These are phyloP conservation scores for Paraglomus occultum DNA, from an alignment of 192 early-diverging fungal species.

Conservation along the genomic window DNA sequence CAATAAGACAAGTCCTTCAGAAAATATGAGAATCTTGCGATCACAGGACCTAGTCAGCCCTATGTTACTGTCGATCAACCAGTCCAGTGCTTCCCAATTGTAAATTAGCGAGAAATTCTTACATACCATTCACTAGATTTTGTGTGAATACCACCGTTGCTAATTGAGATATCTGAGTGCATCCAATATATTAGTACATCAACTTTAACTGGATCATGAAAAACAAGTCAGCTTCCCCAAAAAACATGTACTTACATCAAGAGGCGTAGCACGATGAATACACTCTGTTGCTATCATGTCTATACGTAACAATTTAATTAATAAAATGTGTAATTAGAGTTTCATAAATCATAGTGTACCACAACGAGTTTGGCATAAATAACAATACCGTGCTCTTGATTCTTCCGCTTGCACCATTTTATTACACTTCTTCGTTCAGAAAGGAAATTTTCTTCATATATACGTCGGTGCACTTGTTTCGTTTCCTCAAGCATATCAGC, in stretches of 20 bases:
- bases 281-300: conserved; percentile 18
- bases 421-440: conserved; percentile 17
- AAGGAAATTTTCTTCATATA: conserved; percentile 14
- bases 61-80: too few relatives aligned
- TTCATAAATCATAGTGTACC: not conserved
- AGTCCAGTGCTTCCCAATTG: not conserved
- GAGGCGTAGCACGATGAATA: conserved; percentile 20
- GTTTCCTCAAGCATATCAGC: not conserved
- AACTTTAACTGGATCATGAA: not conserved
- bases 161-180: not conserved
- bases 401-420: conserved; percentile 19
- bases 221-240: not conserved
- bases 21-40: too few relatives aligned
- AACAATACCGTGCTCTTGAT: not conserved
- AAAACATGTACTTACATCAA: conserved; percentile 14
- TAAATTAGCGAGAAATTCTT: not conserved
- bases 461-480: not conserved
- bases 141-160: conserved; percentile 18
- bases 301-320: not conserved
- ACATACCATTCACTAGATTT: conserved; percentile 19
- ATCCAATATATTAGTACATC: not conserved
- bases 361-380: not conserved
- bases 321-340: not conserved
- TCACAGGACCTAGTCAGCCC: too few relatives aligned
- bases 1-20: too few relatives aligned